Conservation (phyloP, 2,329 filamentous ascomycete species). For the Emergomyces orientalis region DNA sequence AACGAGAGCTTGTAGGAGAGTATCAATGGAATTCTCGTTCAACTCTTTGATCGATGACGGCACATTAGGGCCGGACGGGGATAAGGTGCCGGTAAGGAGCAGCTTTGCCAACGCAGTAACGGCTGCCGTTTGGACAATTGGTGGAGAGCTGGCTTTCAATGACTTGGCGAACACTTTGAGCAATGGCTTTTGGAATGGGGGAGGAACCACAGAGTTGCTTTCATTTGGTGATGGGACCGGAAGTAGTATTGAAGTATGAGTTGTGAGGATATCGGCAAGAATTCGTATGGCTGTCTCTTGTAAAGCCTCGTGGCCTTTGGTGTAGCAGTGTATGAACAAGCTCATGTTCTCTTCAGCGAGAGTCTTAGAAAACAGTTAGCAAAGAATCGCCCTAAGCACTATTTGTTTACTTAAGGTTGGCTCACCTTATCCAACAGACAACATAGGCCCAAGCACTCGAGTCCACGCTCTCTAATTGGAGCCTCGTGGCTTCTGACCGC, state of each 20-base stretch:
- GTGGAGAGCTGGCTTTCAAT: conserved; percentile 59
- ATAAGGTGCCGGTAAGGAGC: conserved; percentile 66
- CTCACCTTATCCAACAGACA: conserved; percentile 73
- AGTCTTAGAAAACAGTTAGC: conserved; percentile 42
- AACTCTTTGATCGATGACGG: conserved; percentile 34
- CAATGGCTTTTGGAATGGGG: conserved; percentile 50
- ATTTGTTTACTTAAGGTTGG: conserved; percentile 5
- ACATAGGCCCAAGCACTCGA: conserved; percentile 83
- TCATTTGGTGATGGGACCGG: conserved; percentile 35
- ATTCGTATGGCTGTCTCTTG: conserved; percentile 88
- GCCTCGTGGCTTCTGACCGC: conserved; percentile 89
- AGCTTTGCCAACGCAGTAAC: conserved; percentile 78
- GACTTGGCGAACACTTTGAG: conserved; percentile 80
- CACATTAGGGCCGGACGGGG: conserved; percentile 45
- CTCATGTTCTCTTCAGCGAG: conserved; percentile 86
- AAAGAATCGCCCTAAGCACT: background rate
- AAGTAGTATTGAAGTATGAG: conserved; percentile 72
- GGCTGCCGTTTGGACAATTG: conserved; percentile 70
- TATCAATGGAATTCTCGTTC: conserved; percentile 53
- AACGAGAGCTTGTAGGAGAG: conserved; percentile 72
- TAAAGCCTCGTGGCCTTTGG: conserved; percentile 78
- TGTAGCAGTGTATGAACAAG: conserved; percentile 93
- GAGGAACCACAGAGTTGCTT: conserved; percentile 41
- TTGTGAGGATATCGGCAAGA: conserved; percentile 83
- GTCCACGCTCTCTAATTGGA: conserved; percentile 79